Evolutionary conservation across 208 protist species (phyloP).

Genomic region (Balamuthia mandrillaris): DNA sequence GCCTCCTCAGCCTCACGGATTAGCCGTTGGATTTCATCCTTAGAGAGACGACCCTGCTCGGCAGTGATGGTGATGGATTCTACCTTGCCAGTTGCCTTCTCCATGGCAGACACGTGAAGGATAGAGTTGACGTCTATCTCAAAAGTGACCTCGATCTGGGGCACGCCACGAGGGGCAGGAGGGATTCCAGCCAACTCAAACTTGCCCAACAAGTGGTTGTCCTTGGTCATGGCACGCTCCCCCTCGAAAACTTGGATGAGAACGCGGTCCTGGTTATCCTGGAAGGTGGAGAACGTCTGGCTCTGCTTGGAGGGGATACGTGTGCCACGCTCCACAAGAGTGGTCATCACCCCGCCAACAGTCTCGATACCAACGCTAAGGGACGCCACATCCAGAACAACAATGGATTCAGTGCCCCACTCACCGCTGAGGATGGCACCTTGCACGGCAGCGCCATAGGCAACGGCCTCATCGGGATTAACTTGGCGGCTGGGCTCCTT

Average conservation of each 20-base stretch:
- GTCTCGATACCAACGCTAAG: slow-evolving; percentile 91
- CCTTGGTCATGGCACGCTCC: slow-evolving; percentile 95
- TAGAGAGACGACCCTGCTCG: slow-evolving; percentile 87
- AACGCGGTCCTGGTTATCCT: slow-evolving; percentile 86
- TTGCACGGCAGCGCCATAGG: slow-evolving; percentile 96
- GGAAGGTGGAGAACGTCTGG: slow-evolving; percentile 92
- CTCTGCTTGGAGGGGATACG: slow-evolving; percentile 87
- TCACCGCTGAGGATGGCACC: slow-evolving; percentile 86
- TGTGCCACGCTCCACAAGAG: slow-evolving; percentile 86
- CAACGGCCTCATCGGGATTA: slow-evolving; percentile 97
- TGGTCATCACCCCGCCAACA: slow-evolving; percentile 89
- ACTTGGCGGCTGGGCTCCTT: slow-evolving; percentile 83
- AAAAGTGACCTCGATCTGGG: slow-evolving; percentile 95
- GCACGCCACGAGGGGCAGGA: slow-evolving; percentile 90
- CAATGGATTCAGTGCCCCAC: slow-evolving; percentile 58
- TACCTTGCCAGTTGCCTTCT: slow-evolving; percentile 86
- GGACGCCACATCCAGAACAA: slow-evolving; percentile 87
- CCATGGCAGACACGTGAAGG: slow-evolving; percentile 91
- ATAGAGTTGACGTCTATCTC: slow-evolving; percentile 96
- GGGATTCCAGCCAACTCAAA: slow-evolving; percentile 97
- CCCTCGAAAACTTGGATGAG: slow-evolving; percentile 95
- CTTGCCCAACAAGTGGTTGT: slow-evolving; percentile 94
- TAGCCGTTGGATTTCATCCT: slow-evolving; percentile 81
- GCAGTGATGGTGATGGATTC: slow-evolving; percentile 87
- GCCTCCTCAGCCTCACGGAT: slow-evolving; percentile 80